A percentile compares a stretch with the other conserved stretches of the same genome.
Evolutionary conservation across 1,139 yeast species (phyloP).

Genomic region (Hyphopichia burtonii): DNA sequence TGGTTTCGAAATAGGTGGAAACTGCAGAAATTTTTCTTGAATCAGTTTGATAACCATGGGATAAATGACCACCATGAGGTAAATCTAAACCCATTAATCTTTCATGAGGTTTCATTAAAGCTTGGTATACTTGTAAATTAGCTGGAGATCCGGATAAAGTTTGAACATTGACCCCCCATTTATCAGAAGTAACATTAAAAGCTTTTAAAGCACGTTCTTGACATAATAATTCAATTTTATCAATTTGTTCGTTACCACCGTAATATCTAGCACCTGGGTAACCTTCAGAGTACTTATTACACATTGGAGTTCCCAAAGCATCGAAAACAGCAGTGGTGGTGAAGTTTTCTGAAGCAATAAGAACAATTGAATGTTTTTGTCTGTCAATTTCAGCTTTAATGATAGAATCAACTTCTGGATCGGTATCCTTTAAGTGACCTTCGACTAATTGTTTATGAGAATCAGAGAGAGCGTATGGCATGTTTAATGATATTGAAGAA

Average conservation of each 20-base stretch:
- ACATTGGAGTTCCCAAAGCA: constrained; percentile 96
- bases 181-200: constrained; percentile 71
- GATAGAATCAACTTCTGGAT: constrained; percentile 81
- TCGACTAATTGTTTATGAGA: constrained; percentile 66
- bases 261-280: constrained; percentile 88
- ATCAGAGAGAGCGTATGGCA: constrained; percentile 64
- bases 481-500: constrained; percentile 8
- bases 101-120: constrained; percentile 90
- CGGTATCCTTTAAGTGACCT: constrained; percentile 69
- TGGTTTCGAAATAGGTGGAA: constrained; percentile 94
- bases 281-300: constrained; percentile 85
- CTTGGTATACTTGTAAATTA: constrained; percentile 93
- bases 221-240: constrained; percentile 86
- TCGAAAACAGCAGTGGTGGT: constrained; percentile 96
- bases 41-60: constrained; percentile 98
- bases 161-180: constrained; percentile 99
- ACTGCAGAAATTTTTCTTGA: constrained; percentile 93
- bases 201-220: constrained; percentile 92
- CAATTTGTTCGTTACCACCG: constrained; percentile 93
- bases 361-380: constrained; percentile 90
- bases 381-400: constrained; percentile 86
- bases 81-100: constrained; percentile 95
- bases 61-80: constrained; percentile 98
- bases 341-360: constrained; percentile 96
- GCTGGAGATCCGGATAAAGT: constrained; percentile 97